Base-by-base conservation (phyloP, 495 filamentous ascomycete species). In the Trichoderma virens region DNA sequence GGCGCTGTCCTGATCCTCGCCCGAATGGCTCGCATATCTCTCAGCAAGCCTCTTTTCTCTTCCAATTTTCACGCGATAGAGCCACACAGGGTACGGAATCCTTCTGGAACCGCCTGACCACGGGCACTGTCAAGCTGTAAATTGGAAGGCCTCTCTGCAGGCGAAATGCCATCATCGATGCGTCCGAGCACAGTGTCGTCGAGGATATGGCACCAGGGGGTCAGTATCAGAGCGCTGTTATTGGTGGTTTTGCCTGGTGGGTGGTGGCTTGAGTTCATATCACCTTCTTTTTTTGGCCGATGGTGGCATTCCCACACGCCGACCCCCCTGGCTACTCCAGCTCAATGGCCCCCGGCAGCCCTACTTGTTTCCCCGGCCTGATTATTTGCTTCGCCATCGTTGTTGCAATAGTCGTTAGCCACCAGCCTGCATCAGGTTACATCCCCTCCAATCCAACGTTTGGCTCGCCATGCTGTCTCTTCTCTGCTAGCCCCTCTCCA, bases 231-330 rank as follows among this genome's bases (percentile, higher is more conserved):
- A 56, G 51, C 51, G 51, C 25, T 56, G 13, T 30, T 7, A 56
- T 56, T 56, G 51, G 51, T 28, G 25, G 51, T 28, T 28, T 28
- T 30, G 23, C 25, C 27, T 56, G 51, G 51, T 30, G 51, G 25
- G 13, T 56, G 51, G 51, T 56, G 51, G 51, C 51, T 56, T 56
- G 51, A 28, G 23, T 30, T n/a, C 51, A 56, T 56, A 56, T 56
- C 51, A 56, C 51, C 51, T 56, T 56, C 51, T 56, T 11, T 31
- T 56, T 56, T 25, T 28, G 51, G 51, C 51, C 51, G 51, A 56
- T 56, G 51, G 51, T 56, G 51, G 51, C 51, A 56, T 56, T 56
- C 45, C 45, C 51, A 56, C 51, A 56, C 51, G 51, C 51, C 51
- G 51, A 56, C 51, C 51, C 51, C 43, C 51, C 51, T 56, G 51